A percentile compares a stretch with the other conserved stretches of the same genome.
Conservation (phyloP, 441 rosid species). For the Sinapis alba region DNA sequence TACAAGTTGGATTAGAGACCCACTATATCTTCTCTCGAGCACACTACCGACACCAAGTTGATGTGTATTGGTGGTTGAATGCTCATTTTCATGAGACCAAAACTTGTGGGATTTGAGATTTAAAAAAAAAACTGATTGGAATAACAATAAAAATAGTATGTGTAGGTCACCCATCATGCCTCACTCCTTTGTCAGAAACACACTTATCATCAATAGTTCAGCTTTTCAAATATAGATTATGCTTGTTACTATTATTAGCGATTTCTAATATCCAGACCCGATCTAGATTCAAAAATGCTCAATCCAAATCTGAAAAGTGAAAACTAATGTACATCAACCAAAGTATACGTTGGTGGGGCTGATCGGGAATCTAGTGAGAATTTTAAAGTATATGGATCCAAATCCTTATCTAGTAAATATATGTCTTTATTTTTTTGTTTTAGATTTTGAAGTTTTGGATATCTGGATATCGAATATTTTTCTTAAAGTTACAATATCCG, state of each 20-base stretch:
- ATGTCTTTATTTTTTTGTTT: no score
- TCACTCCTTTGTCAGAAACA: conserved; percentile 12
- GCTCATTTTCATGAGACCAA: not conserved
- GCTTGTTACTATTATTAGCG: not conserved
- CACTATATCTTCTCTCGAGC: conserved; percentile 13
- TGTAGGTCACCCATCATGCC: conserved; percentile 8
- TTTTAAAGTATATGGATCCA: no score
- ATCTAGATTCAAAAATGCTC: not conserved
- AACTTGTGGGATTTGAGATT: not conserved
- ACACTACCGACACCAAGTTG: conserved; percentile 12
- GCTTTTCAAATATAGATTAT: not conserved
- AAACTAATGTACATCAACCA: not conserved
- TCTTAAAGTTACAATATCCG: no score
- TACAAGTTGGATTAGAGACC: not conserved
- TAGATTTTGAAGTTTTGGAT: no score
- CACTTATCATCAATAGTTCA: not conserved
- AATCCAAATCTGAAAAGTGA: conserved; percentile 11
- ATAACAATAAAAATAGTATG: not conserved
- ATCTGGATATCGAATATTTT: no score
- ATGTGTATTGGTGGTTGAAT: not conserved
- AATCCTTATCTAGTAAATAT: no score
- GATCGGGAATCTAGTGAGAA: no score
- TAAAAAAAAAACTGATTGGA: not conserved
- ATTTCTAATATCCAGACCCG: not conserved
- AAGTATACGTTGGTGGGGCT: no score